phyloP scores from a whole-genome alignment of 2,329 filamentous ascomycete genomes.

The Didymella pomorum region DNA sequence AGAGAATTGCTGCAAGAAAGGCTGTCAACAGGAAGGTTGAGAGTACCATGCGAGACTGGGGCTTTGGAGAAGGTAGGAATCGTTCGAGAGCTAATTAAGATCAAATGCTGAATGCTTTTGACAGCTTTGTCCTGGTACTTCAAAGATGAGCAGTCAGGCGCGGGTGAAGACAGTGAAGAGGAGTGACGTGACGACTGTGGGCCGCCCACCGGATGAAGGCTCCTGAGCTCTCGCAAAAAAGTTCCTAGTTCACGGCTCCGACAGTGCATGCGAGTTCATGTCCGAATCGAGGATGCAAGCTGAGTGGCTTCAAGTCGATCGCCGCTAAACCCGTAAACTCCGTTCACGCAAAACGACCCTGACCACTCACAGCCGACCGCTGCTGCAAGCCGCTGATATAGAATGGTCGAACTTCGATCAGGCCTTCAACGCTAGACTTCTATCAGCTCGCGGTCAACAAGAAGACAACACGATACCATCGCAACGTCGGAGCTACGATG shows the following conservation, averaged over 20 bases:
- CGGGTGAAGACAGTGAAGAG: neutral
- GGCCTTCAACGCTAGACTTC: neutral
- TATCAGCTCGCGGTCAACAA: neutral
- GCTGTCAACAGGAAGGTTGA: constrained; percentile 33
- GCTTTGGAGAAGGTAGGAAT: constrained; percentile 32
- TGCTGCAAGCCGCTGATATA: neutral
- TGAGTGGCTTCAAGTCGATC: neutral
- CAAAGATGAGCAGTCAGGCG: neutral
- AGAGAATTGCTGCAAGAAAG: constrained; percentile 35
- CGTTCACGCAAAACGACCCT: neutral
- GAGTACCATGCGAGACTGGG: constrained; percentile 37
- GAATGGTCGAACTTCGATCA: neutral
- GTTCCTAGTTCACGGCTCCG: neutral
- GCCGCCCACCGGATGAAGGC: neutral
- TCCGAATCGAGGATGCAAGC: neutral
- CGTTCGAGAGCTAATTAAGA: neutral
- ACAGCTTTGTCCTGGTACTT: constrained; percentile 30
- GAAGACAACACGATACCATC: neutral
- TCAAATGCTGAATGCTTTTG: constrained; percentile 1
- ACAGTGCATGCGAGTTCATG: neutral
- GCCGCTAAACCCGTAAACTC: neutral
- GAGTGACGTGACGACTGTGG: neutral
- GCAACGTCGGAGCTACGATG: neutral
- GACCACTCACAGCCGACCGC: neutral
- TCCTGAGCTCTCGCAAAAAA: neutral